A percentile compares a stretch with the other conserved stretches of the same genome.
These are phyloP conservation scores for Beta macrorhiza DNA, from an alignment of 179 eudicot genomes.

Conservation along the genomic window DNA sequence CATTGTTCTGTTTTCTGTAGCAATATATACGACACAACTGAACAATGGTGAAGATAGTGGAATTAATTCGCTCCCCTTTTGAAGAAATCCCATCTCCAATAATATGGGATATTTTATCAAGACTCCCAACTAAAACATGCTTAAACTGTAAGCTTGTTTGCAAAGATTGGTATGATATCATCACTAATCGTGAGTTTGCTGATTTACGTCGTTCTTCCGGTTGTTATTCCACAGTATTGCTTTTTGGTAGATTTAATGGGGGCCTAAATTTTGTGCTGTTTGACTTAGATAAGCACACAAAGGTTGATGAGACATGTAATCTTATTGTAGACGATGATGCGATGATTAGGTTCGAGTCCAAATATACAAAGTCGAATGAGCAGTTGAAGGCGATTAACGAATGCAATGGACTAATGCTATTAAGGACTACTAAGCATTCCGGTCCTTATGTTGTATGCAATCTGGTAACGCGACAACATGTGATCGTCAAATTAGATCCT, in stretches of 20 bases:
- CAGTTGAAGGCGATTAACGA: background rate
- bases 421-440: background rate
- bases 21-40: too few species aligned
- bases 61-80: background rate
- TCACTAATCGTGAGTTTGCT: background rate
- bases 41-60: background rate
- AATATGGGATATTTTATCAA: background rate
- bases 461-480: background rate
- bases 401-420: constrained; percentile 13
- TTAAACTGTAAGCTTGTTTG: constrained; percentile 19
- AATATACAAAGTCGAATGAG: background rate
- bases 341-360: background rate
- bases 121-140: constrained; percentile 10
- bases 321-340: background rate
- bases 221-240: background rate
- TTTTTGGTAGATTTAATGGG: background rate
- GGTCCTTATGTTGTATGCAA: constrained; percentile 3
- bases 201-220: background rate
- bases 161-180: constrained; percentile 19
- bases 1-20: too few species aligned
- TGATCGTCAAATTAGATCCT: background rate
- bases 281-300: background rate
- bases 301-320: background rate
- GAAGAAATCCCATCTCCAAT: background rate
- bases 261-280: background rate